Conservation (phyloP, 306 rosid genomes). For the Boehmeria nivea region DNA sequence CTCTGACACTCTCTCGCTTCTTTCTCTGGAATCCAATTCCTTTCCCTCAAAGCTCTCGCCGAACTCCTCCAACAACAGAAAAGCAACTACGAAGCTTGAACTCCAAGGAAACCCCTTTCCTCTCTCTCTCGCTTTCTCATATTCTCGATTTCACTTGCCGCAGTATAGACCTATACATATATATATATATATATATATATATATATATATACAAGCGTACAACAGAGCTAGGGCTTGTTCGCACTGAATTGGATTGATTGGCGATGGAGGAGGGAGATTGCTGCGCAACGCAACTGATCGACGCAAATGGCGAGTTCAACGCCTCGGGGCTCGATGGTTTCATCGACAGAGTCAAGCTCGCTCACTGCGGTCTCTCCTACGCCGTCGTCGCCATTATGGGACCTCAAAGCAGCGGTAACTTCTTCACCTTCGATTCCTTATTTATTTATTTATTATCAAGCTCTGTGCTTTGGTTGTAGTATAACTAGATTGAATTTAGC, state of each 20-base stretch:
- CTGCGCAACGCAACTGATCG: slow-evolving; percentile 66
- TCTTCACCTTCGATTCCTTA: neutral
- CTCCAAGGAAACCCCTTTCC: slow-evolving; percentile 7
- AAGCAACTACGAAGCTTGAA: slow-evolving; percentile 5
- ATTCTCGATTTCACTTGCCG: neutral
- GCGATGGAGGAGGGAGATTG: slow-evolving; percentile 43
- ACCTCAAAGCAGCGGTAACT: slow-evolving; percentile 87
- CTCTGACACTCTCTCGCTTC: neutral
- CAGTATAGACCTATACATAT: too few species aligned
- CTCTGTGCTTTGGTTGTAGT: neutral
- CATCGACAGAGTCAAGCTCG: slow-evolving; percentile 36
- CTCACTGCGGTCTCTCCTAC: slow-evolving; percentile 66
- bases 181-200: neutral
- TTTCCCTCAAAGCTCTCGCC: neutral
- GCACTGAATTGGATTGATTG: neutral
- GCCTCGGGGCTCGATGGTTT: slow-evolving; percentile 54
- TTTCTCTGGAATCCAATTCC: slow-evolving; percentile 4
- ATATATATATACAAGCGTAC: neutral
- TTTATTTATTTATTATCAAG: too few species aligned
- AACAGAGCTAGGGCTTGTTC: neutral
- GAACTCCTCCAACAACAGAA: neutral
- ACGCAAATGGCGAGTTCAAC: slow-evolving; percentile 67
- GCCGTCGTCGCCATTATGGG: slow-evolving; percentile 96
- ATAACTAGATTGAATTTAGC: too few species aligned
- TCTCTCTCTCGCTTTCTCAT: neutral